Base-by-base conservation (phyloP, 176 grass and related monocot species). In the Miscanthus lutarioriparius region DNA sequence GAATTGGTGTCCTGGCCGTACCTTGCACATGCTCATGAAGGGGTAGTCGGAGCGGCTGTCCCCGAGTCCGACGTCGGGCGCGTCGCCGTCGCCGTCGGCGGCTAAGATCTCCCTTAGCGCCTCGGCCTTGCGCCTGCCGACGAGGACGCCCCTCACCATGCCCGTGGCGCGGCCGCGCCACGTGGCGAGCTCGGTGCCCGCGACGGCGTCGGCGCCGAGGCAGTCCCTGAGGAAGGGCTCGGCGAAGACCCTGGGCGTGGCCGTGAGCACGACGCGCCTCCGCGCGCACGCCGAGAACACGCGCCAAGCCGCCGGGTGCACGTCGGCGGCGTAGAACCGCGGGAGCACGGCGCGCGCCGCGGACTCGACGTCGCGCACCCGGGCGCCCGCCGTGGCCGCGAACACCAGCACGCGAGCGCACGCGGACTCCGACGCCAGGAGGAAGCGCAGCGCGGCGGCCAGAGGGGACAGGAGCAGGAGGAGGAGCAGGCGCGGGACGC, bases 221-320 rank as follows among this genome's bases (percentile, higher is more conserved):
- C 82, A 90, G 12, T 92, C 94, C 63, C 70, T 79, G 49, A 94
- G 85, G 83, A 97, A 94, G 3, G 87, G 89, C 83, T 97, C 94
- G 43, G 79, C 94, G 87, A 97, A 92, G 69, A 94, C 51, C 36
- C 90, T 67, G 14, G 92, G 94, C 47, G 70, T 47, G 28, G 79
- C 28, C 4, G 87, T 86, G 26, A 92, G 81, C 41, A 88, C 89
- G 5, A 58, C 82, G 49, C 80, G 65, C 5, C 86, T 43, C 0
- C 83, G 32, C 0, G 78, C 41, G 68, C 81, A 91, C 27, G 81
- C 76, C 15, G 88, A 65, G 72, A 97, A 94, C 1, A 84, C 83
- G 7, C 76, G 56, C 81, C 85, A 90, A 5, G 92, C 84, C 14
- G 43, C 79, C 48, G 58, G 82, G 74, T 84, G 79, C 82, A 97